These are phyloP conservation scores for Amylocarpus encephaloides DNA, from an alignment of 2,329 filamentous ascomycete species.

Conservation along the genomic window DNA sequence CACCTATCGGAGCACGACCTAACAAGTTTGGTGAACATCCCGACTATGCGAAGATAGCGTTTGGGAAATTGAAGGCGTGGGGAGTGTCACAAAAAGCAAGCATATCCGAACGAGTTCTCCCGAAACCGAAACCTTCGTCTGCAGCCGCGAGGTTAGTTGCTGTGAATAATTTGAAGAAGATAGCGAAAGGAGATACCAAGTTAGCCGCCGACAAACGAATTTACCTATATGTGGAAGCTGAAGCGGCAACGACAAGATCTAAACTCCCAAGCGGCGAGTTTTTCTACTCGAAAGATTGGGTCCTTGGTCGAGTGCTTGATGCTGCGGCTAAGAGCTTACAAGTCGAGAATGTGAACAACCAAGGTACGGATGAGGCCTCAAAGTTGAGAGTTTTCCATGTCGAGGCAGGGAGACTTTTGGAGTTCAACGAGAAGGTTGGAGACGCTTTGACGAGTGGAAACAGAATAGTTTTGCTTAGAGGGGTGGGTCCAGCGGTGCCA, in stretches of 20 bases:
- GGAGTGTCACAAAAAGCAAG: conserved; percentile 65
- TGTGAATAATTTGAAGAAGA: conserved; percentile 73
- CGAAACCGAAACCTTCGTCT: conserved; percentile 57
- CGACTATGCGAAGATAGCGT: conserved; percentile 65
- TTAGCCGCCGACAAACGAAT: conserved; percentile 76
- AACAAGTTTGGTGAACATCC: conserved; percentile 41
- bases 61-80: conserved; percentile 76
- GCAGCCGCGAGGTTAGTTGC: conserved; percentile 61
- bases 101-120: conserved; percentile 41
- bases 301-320: conserved; percentile 77
- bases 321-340: conserved; percentile 70
- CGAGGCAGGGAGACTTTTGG: conserved; percentile 77
- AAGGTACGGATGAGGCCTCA: conserved; percentile 67
- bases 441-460: conserved; percentile 70
- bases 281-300: conserved; percentile 80
- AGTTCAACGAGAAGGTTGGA: conserved; percentile 83
- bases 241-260: conserved; percentile 74
- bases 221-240: conserved; percentile 85
- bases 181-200: conserved; percentile 84
- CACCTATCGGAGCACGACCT: conserved; percentile 47
- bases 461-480: conserved; percentile 80
- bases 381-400: conserved; percentile 87
- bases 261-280: conserved; percentile 79
- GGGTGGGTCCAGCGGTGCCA: conserved; percentile 69
- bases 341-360: conserved; percentile 79